These are phyloP conservation scores for Nakazawaea holstii DNA, from an alignment of 805 yeast genomes.

Conservation along the genomic window DNA sequence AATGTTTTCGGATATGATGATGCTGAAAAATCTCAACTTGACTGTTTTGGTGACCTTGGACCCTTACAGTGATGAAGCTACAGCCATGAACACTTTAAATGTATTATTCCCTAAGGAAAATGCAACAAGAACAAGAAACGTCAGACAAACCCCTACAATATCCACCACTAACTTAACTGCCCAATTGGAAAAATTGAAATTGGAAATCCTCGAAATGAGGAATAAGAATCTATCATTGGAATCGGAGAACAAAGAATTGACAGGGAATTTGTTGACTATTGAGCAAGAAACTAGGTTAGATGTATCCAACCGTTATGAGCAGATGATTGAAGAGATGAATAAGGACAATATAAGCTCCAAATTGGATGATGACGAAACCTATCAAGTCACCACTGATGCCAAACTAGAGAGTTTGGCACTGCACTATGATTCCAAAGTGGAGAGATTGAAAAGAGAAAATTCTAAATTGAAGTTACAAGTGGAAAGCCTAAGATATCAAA, in stretches of 20 bases:
- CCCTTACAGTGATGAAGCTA: constrained; percentile 31
- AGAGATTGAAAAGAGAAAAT: constrained; percentile 19
- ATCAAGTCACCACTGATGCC: constrained; percentile 20
- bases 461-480: constrained; percentile 8
- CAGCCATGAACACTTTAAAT: constrained; percentile 22
- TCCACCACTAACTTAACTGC: constrained; percentile 12
- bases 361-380: constrained; percentile 12
- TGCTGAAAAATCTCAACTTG: constrained; percentile 21
- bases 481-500: constrained; percentile 5
- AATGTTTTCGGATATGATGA: constrained; percentile 37
- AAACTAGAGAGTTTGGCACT: constrained; percentile 25
- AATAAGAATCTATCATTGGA: constrained; percentile 12
- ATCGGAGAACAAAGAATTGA: constrained; percentile 6
- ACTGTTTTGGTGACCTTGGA: constrained; percentile 33
- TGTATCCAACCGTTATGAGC: constrained; percentile 23
- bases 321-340: constrained; percentile 7
- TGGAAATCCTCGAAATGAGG: not conserved
- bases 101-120: not conserved
- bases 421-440: constrained; percentile 27
- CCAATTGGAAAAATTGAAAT: constrained; percentile 1
- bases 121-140: not conserved
- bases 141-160: constrained; percentile 18
- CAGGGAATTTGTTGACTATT: constrained; percentile 12
- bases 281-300: constrained; percentile 20
- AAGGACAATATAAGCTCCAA: not conserved